phyloP scores from a whole-genome alignment of 2,329 filamentous ascomycete species.

The Penicillium freii region DNA sequence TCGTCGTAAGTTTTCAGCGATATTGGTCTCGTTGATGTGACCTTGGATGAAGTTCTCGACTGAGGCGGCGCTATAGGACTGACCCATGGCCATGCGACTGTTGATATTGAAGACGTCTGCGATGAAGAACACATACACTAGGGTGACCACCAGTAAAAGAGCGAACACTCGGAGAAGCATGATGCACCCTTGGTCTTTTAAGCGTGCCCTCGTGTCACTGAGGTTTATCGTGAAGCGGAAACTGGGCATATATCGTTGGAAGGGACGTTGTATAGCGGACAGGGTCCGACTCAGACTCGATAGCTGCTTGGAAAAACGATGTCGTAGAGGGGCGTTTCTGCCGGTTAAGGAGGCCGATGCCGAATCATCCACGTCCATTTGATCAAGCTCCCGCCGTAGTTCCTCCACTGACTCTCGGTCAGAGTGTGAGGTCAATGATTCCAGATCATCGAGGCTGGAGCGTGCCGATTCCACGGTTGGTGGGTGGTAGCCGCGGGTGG shows the following conservation, averaged over 20 bases:
- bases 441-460: constrained; percentile 55
- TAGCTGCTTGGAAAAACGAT: constrained; percentile 57
- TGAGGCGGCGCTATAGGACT: constrained; percentile 79
- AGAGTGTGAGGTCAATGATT: constrained; percentile 55
- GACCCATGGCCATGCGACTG: constrained; percentile 60
- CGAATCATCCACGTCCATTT: constrained; percentile 81
- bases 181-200: constrained; percentile 58
- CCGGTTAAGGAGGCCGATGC: constrained; percentile 29
- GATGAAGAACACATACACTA: constrained; percentile 82
- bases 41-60: constrained; percentile 73
- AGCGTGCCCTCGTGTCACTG: constrained; percentile 31
- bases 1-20: constrained; percentile 71
- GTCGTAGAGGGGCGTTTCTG: constrained; percentile 43
- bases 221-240: constrained; percentile 43
- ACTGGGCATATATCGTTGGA: constrained; percentile 46
- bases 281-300: constrained; percentile 56
- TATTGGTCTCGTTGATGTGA: constrained; percentile 66
- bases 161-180: constrained; percentile 72
- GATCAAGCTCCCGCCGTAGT: constrained; percentile 77
- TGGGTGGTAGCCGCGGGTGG: constrained; percentile 63
- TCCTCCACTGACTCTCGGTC: constrained; percentile 58
- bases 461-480: constrained; percentile 83
- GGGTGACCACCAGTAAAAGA: constrained; percentile 68
- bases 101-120: constrained; percentile 75
- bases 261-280: constrained; percentile 55